Evolutionary conservation across 2,329 filamentous ascomycete genomes (phyloP).

Genomic region (Colletotrichum gigasporum): DNA sequence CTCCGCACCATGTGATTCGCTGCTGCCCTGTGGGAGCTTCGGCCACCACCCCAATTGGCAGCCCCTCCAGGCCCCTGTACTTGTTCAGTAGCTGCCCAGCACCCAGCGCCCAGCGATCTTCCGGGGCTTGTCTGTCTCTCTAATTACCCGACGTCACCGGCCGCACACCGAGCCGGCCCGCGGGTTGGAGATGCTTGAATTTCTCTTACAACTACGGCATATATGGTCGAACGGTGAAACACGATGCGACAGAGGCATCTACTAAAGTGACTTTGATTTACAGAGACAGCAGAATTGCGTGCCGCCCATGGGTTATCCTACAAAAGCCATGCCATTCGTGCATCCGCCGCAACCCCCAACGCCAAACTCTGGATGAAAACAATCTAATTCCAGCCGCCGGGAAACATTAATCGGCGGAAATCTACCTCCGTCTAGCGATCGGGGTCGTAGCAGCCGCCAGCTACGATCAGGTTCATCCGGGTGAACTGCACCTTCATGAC

Average conservation of each 20-base stretch:
- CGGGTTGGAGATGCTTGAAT: too few relatives aligned
- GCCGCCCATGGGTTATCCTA: conserved; percentile 14
- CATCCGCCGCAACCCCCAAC: conserved; percentile 23
- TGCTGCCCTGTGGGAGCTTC: conserved; percentile 13
- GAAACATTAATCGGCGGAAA: background rate
- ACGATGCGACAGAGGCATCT: background rate
- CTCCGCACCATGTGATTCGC: conserved; percentile 27
- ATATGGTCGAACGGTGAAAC: too few relatives aligned
- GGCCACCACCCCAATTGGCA: conserved; percentile 12
- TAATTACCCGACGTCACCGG: background rate
- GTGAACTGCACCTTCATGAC: conserved; percentile 95
- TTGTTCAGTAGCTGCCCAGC: background rate
- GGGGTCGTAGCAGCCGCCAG: conserved; percentile 76
- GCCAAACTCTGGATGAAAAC: conserved; percentile 27
- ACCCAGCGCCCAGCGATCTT: background rate
- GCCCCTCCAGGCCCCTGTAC: conserved; percentile 13
- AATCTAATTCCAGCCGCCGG: background rate
- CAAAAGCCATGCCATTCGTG: conserved; percentile 4
- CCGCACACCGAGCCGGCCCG: too few relatives aligned
- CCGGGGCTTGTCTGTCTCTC: background rate
- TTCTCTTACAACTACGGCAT: too few relatives aligned
- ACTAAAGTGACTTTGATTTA: conserved; percentile 16
- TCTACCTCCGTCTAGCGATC: conserved; percentile 47
- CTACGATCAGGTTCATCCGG: conserved; percentile 91
- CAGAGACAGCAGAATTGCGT: background rate